Percentiles rank a stretch among this genome's conserved stretches.
These are phyloP conservation scores for Aspergillus bertholletiae DNA, from an alignment of 495 filamentous ascomycete species.

Conservation along the genomic window DNA sequence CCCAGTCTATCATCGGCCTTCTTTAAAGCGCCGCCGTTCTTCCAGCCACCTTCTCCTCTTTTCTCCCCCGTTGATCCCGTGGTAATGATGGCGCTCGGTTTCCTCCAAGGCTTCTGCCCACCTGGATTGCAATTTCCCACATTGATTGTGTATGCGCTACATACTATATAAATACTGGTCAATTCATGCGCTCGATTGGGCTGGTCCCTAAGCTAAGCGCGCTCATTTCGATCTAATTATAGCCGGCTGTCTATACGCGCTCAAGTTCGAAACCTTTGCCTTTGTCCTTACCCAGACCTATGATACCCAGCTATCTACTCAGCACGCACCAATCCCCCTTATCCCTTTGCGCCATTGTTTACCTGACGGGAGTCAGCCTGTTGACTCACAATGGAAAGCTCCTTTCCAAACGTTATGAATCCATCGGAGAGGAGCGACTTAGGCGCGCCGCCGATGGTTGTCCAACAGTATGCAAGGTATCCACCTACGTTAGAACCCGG, in stretches of 20 bases:
- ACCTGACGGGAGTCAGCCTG: neutral
- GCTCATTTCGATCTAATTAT: neutral
- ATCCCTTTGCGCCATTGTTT: neutral
- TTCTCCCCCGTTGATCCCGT: slow-evolving; percentile 1
- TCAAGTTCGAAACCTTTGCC: neutral
- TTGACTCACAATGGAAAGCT: slow-evolving; percentile 27
- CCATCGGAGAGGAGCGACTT: slow-evolving; percentile 30
- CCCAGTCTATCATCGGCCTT: slow-evolving; percentile 15
- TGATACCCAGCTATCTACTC: slow-evolving; percentile 1
- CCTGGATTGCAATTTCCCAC: slow-evolving; percentile 9
- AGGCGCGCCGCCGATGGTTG: slow-evolving; percentile 29
- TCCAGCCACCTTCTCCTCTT: slow-evolving; percentile 18
- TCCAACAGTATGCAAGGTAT: slow-evolving; percentile 46
- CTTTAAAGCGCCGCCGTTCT: slow-evolving; percentile 21
- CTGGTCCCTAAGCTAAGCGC: slow-evolving; percentile 3
- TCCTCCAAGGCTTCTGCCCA: slow-evolving; percentile 1
- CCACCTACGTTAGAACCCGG: slow-evolving; percentile 37
- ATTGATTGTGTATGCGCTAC: slow-evolving; percentile 12
- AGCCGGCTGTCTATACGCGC: slow-evolving; percentile 1
- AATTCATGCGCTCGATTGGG: neutral
- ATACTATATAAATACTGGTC: neutral
- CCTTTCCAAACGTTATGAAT: slow-evolving; percentile 34
- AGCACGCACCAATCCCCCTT: neutral
- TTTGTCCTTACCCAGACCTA: neutral
- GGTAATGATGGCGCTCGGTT: slow-evolving; percentile 13